These are phyloP conservation scores for Syzygium aqueum DNA, from an alignment of 345 rosid genomes.

Conservation along the genomic window DNA sequence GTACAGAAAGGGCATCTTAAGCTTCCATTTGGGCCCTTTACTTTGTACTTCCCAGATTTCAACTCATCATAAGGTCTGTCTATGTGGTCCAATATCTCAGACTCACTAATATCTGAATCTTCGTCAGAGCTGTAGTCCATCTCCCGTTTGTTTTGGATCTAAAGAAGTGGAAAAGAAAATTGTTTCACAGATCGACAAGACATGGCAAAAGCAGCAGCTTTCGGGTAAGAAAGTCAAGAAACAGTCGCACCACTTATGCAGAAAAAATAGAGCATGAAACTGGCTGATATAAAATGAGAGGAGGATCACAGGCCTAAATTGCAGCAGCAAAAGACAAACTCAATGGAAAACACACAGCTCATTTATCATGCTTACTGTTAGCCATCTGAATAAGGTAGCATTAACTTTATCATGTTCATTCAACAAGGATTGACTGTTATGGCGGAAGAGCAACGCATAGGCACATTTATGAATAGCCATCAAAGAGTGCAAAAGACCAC, in stretches of 20 bases:
- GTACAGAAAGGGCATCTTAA: constrained; percentile 79
- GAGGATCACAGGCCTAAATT: not conserved
- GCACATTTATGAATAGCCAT: not conserved
- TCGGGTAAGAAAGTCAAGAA: not conserved
- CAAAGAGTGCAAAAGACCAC: not conserved
- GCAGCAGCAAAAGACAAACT: not conserved
- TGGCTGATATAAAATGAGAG: not conserved
- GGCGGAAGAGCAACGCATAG: not conserved
- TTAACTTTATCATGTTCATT: not conserved
- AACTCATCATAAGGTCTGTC: constrained; percentile 56
- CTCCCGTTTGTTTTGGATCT: not conserved
- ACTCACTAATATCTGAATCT: constrained; percentile 77
- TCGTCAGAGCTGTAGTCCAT: constrained; percentile 63
- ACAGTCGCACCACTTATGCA: not conserved
- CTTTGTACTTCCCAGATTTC: constrained; percentile 38
- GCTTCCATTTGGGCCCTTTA: constrained; percentile 39
- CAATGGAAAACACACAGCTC: not conserved
- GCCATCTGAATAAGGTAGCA: not conserved
- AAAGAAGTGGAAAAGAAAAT: not conserved
- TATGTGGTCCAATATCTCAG: constrained; percentile 50
- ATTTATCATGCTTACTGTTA: no score
- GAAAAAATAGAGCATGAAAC: not conserved
- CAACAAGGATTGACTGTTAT: not conserved
- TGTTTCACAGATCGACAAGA: not conserved
- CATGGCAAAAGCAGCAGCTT: not conserved